Conservation (phyloP, 306 rosid genomes). For the Hippophae tibetana region DNA sequence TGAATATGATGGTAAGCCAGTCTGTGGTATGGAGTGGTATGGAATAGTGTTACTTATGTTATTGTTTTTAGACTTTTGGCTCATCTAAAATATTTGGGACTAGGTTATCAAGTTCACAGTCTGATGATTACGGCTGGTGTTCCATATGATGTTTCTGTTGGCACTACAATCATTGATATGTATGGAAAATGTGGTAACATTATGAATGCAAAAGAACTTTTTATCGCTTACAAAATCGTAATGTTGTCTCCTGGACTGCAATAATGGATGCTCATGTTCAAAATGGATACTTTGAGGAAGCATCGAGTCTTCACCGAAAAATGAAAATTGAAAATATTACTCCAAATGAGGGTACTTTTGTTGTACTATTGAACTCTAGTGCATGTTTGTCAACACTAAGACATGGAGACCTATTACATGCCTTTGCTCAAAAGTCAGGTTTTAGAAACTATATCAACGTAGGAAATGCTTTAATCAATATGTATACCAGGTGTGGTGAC, state of each 20-base stretch:
- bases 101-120: conserved; percentile 46
- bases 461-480: conserved; percentile 48
- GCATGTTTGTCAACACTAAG: conserved; percentile 43
- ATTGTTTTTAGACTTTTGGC: conserved; percentile 46
- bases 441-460: conserved; percentile 38
- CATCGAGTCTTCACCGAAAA: conserved; percentile 28
- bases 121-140: conserved; percentile 31
- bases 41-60: conserved; percentile 46
- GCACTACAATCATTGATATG: conserved; percentile 52
- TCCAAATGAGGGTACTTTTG: conserved; percentile 50
- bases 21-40: conserved; percentile 24
- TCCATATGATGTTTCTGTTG: conserved; percentile 32
- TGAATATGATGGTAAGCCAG: conserved; percentile 33
- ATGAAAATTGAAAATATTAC: conserved; percentile 36
- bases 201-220: conserved; percentile 35
- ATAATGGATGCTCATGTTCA: conserved; percentile 50
- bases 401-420: conserved; percentile 49
- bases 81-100: conserved; percentile 34
- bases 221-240: conserved; percentile 25
- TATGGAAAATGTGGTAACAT: conserved; percentile 54
- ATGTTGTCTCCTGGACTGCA: conserved; percentile 57
- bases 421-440: conserved; percentile 42
- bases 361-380: conserved; percentile 47
- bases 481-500: conserved; percentile 61
- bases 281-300: conserved; percentile 50